Evolutionary conservation across 2,329 filamentous ascomycete genomes (phyloP), one percentile per base, ranked within the genome.

Genomic region (Pyricularia grisea): DNA sequence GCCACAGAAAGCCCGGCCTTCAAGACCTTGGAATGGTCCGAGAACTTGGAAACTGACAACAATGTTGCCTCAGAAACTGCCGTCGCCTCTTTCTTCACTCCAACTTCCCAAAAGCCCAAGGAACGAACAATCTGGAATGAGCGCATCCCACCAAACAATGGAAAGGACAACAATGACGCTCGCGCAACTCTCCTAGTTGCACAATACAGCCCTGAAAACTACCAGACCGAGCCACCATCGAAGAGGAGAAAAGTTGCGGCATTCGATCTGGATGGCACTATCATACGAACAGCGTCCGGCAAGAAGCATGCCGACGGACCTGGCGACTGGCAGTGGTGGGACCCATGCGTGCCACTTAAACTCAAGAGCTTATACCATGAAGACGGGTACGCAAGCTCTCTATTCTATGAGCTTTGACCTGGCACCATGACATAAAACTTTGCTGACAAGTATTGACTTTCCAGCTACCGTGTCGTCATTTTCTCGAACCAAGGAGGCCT

Each of bases 241-340:
- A 81, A 80, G 72, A 82, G 83, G 67, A 78, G 78, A n/a, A 91
- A 89, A 76, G 83, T 93, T 68, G 90, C 90, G 0, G 89, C 88
- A 0, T 93, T 93, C 73, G 90, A 93, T 73, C 82, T 93, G 27
- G 95, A 99, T 77, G 95, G 92, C 9, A 99, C 95, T 0, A 80
- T 99, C 42, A 93, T 99, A 71, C 83, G 83, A 1, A 91, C 93
- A 0, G 84, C 88, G 4, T 97, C 93, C 0, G 93, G 93, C 9
- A 95, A 92, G 78, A 90, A 86, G 67, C 94, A 94, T 75, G 85
- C 88, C 2, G 85, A 85, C 67, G 87, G 88, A 72, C 86, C 89
- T 0, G 82, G 83, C 4, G 94, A 98, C 76, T 99, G 95, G 95
- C 93, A 92, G 77, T 99, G 95, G 95, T 98, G 93, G 93, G 82